These are phyloP conservation scores for Lomentospora prolificans DNA, from an alignment of 2,329 filamentous ascomycete genomes.

Conservation along the genomic window DNA sequence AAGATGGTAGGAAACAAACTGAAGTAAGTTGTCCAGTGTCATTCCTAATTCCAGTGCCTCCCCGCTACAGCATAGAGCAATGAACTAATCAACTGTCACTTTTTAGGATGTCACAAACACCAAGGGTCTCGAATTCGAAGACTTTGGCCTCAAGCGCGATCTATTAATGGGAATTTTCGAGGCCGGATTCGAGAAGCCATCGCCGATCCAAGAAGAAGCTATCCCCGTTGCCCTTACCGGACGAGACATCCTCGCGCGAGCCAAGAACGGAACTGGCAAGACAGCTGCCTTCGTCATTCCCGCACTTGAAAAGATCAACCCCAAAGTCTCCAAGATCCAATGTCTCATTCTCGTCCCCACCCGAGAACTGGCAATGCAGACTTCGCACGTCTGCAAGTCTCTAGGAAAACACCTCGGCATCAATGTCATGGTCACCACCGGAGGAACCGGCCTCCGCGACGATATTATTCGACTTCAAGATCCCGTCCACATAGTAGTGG, in stretches of 20 bases:
- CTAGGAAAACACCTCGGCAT: conserved; percentile 93
- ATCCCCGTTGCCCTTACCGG: conserved; percentile 94
- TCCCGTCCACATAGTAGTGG: conserved; percentile 92
- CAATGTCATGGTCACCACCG: conserved; percentile 99
- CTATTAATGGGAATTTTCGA: conserved; percentile 99
- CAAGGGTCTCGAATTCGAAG: conserved; percentile 94
- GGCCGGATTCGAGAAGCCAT: conserved; percentile 96
- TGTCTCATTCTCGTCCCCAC: conserved; percentile 94
- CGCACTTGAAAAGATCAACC: conserved; percentile 89
- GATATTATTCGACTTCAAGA: conserved; percentile 94
- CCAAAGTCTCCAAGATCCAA: conserved; percentile 93
- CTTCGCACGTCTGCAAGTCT: conserved; percentile 97
- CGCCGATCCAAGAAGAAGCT: conserved; percentile 97
- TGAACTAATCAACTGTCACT: conserved; percentile 10
- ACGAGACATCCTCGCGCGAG: conserved; percentile 87
- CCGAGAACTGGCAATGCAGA: conserved; percentile 93
- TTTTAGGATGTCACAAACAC: conserved; percentile 90
- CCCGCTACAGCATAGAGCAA: no score
- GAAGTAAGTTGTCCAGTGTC: conserved; percentile 45
- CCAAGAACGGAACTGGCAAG: conserved; percentile 98
- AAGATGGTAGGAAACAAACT: conserved; percentile 71
- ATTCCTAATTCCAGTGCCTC: no score
- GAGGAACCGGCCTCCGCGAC: conserved; percentile 87
- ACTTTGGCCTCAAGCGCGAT: conserved; percentile 90
- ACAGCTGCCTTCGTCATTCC: conserved; percentile 97